Base-by-base conservation (phyloP, 768 basidiomycete genomes). In the Floccularia luteovirens region DNA sequence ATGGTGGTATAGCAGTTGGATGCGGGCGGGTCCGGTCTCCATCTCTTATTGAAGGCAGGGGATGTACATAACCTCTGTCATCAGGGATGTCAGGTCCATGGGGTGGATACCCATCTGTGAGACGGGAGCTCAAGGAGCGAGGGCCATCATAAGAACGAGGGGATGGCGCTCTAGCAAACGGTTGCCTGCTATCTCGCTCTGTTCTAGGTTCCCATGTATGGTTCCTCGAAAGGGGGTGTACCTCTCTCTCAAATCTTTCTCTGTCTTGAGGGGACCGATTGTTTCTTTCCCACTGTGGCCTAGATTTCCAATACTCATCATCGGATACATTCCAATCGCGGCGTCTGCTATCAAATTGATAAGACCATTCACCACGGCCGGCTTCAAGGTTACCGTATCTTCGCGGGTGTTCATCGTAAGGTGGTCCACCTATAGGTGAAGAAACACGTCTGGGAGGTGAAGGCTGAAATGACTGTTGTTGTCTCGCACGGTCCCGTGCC, bases 61-160 rank as follows among this genome's bases (percentile, higher is more conserved):
- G 33, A n/a, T n/a, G n/a, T n/a, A n/a, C n/a, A 30, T 50, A 50
- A 3, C 47, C 42, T 11, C 48, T 42, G n/a, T 53, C 52, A n/a
- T 28, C 21, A 39, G 38, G 25, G 13, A 23, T 35, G 5, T 25
- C 40, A 0, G 48, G 21, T 3, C 27, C 36, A 12, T 47, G n/a
- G 11, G 38, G 22, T 17, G 14, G 41, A 17, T 47, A 54, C 12
- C 19, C 35, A 36, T 54, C 52, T 41, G 48, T 45, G 14, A 54
- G 16, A 24, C 52, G 50, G 36, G 52, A 44, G 31, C 52, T 31
- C 3, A 50, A 39, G 13, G 46, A 41, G 36, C 43, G 47, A 4
- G 36, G 35, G 5, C 43, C 44, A 24, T 51, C 49, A 28, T 47
- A 48, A 12, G 44, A 21, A 21, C 48, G 50, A 14, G 48, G 28